Conservation (phyloP, 1,139 yeast species). For the Hyphopichia burtonii region DNA sequence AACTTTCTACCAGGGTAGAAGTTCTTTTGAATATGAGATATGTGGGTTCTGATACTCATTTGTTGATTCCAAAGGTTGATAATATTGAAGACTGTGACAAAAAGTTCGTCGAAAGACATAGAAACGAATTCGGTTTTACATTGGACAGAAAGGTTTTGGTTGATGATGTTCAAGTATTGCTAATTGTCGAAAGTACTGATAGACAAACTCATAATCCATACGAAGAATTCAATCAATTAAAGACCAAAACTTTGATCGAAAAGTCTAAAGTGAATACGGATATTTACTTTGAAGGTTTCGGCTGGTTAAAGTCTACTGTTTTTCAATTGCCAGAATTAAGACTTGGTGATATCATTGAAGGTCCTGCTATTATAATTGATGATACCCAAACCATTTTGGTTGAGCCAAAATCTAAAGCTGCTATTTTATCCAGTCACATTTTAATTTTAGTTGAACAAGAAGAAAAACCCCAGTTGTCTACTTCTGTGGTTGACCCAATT, state of each 20-base stretch:
- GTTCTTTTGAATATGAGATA: constrained; percentile 75
- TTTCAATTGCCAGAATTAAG: constrained; percentile 48
- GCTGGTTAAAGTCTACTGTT: constrained; percentile 54
- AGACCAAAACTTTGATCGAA: constrained; percentile 1
- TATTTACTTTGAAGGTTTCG: constrained; percentile 34
- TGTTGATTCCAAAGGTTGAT: constrained; percentile 52
- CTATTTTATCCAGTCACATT: constrained; percentile 53
- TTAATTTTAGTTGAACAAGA: constrained; percentile 36
- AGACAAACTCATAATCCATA: constrained; percentile 33
- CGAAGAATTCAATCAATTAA: constrained; percentile 23
- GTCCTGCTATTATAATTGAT: constrained; percentile 86
- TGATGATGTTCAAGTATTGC: constrained; percentile 72
- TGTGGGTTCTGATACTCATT: constrained; percentile 82
- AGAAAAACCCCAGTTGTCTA: constrained; percentile 22
- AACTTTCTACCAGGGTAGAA: constrained; percentile 42
- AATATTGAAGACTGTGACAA: constrained; percentile 23
- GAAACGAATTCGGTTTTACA: constrained; percentile 40
- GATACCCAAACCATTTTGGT: constrained; percentile 83
- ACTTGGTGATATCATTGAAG: constrained; percentile 55
- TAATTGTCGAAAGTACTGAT: constrained; percentile 31
- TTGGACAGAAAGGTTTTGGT: constrained; percentile 57
- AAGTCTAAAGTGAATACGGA: constrained; percentile 10
- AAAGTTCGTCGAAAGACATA: constrained; percentile 32
- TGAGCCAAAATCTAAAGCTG: constrained; percentile 69
- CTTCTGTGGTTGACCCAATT: constrained; percentile 57